These are phyloP conservation scores for Parastagonospora avenae DNA, from an alignment of 2,329 filamentous ascomycete species.

Conservation along the genomic window DNA sequence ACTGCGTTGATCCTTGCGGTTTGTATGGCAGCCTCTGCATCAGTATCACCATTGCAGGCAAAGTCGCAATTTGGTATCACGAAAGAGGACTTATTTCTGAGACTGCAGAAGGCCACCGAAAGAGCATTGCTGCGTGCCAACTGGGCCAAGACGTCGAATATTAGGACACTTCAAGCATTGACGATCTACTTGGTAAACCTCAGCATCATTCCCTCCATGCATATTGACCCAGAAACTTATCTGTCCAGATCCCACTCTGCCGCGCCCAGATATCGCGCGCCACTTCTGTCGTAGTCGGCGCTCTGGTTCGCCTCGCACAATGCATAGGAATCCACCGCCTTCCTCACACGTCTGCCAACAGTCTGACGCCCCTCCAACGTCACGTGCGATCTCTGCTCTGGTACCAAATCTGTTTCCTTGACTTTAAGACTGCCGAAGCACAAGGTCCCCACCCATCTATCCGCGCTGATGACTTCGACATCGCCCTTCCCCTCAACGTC, in stretches of 20 bases:
- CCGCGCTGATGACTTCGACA: constrained; percentile 45
- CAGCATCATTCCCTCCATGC: background rate
- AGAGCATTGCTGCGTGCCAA: constrained; percentile 43
- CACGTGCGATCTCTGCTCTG: constrained; percentile 45
- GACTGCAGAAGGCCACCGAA: constrained; percentile 46
- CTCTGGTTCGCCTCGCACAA: constrained; percentile 44
- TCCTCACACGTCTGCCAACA: constrained; percentile 40
- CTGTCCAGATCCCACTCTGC: constrained; percentile 41
- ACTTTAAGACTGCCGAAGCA: constrained; percentile 47
- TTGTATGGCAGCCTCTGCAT: constrained; percentile 46
- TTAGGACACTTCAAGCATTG: constrained; percentile 44
- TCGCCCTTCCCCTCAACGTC: constrained; percentile 43
- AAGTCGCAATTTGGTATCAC: constrained; percentile 47
- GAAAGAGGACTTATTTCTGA: constrained; percentile 43
- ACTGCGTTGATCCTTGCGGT: constrained; percentile 45
- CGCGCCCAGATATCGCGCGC: constrained; percentile 46
- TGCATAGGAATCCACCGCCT: constrained; percentile 47
- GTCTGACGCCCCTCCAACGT: constrained; percentile 42
- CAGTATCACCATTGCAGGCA: constrained; percentile 44
- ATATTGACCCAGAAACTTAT: constrained; percentile 11
- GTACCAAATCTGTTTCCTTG: constrained; percentile 47
- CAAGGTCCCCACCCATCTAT: constrained; percentile 46
- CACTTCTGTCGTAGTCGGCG: constrained; percentile 46
- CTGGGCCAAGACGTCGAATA: constrained; percentile 47
- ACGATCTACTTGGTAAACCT: constrained; percentile 43